Base-by-base conservation (phyloP, 306 rosid species). In the Castanospermum australe region DNA sequence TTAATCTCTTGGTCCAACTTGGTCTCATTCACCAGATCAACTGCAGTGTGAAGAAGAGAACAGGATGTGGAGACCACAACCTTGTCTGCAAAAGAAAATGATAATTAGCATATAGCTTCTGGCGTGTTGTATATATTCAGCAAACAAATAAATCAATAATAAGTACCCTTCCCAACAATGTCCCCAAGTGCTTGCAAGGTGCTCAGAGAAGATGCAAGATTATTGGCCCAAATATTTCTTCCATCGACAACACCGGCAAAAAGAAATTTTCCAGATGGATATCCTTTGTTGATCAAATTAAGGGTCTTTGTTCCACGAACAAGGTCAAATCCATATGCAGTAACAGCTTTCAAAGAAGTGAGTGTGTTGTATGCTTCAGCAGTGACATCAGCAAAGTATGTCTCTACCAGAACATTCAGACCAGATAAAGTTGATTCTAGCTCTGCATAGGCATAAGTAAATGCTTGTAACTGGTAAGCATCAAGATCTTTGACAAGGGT, bases 161-260 rank as follows among this genome's bases (percentile, higher is more conserved):
- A 25, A 59, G 24, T 44, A 89, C 93, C 89, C 84, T 89, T 83
- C 33, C 93, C 90, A 45, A 83, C 87, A 82, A 79, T 64, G 57
- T 76, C 74, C 76, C 83, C 86, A 66, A 89, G 84, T 25, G 57
- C 82, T 39, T 81, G 75, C 76, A 89, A 74, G 67, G 81, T 84
- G 39, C 72, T 5, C 25, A 89, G 70, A 41, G 91, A 87, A 62
- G 90, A 80, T 38, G 87, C 81, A 72, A 89, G 86, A 79, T 87
- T 86, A 22, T 90, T 85, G 56, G 87, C 91, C 93, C 93, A 90
- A 54, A 86, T 87, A 79, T 90, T 90, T 80, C 93, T 84, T 72
- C 91, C 91, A 81, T 89, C 93, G 69, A 89, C 91, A 32, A 89
- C 81, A 48, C 93, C 93, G 79, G 93, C 91, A 82, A 89, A 89